Evolutionary conservation across 352 stramenopile species (phyloP), one percentile per base, ranked within the genome.

Genomic region (Phytophthora brassicae): DNA sequence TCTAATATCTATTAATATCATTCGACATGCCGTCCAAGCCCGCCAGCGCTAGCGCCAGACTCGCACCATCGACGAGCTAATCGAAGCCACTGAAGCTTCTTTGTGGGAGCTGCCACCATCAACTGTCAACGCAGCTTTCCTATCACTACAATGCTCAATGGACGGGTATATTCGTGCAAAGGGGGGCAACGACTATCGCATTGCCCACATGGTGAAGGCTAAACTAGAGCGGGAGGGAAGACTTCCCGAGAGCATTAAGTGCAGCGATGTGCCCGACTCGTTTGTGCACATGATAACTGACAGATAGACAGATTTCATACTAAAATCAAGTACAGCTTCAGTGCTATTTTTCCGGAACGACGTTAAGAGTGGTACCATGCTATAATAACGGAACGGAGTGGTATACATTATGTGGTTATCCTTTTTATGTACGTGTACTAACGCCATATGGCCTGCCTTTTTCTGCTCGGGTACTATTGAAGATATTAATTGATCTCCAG

Each of bases 171-270:
- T 66, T 28, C 6, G 28, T 20, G 39, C 45, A 13, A n/a, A 7
- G 6, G 50, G 44, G 9, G 44, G 35, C 33, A 60, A 66, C 28
- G 36, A 54, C 2, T 60, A 44, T 24, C 22, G 41, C 6, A 16
- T 35, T 14, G 20, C 17, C 1, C 58, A 59, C 58, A 54, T 66
- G 58, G 14, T 1, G 3, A 60, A 66, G 33, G 42, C 33, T 19
- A 28, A 31, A 45, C 56, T 33, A 33, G 45, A 56, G 23, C 45
- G 39, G 56, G 56, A 64, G 58, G 49, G 49, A 60, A 39, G 58
- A 66, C 49, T 66, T 49, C 58, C 42, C 48, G 19, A 23, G 28
- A 44, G 52, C 39, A 49, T 58, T 13, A 33, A 44, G 31, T 45
- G 14, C 31, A 45, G 16, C 11, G 11, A 35, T 14, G 13, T 22